Conservation (phyloP, 2,329 filamentous ascomycete genomes). For the Pseudocercospora fuligena region DNA sequence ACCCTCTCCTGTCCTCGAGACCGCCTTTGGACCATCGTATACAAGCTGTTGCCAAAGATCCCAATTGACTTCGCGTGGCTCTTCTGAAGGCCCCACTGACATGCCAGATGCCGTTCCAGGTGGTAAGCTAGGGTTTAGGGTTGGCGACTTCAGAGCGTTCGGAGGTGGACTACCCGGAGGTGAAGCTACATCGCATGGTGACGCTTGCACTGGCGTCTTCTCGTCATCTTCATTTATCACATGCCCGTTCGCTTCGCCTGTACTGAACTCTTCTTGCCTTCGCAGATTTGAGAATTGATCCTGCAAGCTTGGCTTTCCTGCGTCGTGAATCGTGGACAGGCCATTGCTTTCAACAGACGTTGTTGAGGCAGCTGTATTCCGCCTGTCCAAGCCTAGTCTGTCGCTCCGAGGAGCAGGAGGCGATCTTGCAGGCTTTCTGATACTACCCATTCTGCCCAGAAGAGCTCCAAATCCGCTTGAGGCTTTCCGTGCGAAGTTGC, state of each 20-base stretch:
- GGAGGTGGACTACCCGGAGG: slow-evolving; percentile 25
- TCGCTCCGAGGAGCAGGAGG: slow-evolving; percentile 40
- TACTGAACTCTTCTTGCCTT: slow-evolving; percentile 51
- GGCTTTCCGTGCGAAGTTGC: slow-evolving; percentile 65
- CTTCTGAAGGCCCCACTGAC: slow-evolving; percentile 74
- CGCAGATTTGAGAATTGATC: slow-evolving; percentile 54
- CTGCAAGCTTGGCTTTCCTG: slow-evolving; percentile 47
- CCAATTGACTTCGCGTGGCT: slow-evolving; percentile 86
- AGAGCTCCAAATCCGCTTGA: slow-evolving; percentile 89
- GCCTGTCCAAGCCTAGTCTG: slow-evolving; percentile 31
- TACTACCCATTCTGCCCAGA: slow-evolving; percentile 64
- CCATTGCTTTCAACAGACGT: slow-evolving; percentile 27
- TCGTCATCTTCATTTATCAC: slow-evolving; percentile 24
- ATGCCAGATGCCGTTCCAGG: slow-evolving; percentile 87
- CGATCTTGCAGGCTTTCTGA: slow-evolving; percentile 62
- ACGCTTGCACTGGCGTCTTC: slow-evolving; percentile 17
- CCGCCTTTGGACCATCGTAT: slow-evolving; percentile 87
- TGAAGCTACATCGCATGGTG: slow-evolving; percentile 46
- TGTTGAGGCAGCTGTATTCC: slow-evolving; percentile 33
- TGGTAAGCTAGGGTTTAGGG: slow-evolving; percentile 71
- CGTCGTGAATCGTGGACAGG: slow-evolving; percentile 36
- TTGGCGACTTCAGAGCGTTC: slow-evolving; percentile 57
- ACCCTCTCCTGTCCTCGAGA: slow-evolving; percentile 84
- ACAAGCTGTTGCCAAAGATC: slow-evolving; percentile 97
- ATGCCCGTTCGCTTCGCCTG: slow-evolving; percentile 24